A percentile compares a stretch with the other conserved stretches of the same genome.
These are phyloP conservation scores for Nothophoma quercina DNA, from an alignment of 2,329 filamentous ascomycete genomes.

Conservation along the genomic window DNA sequence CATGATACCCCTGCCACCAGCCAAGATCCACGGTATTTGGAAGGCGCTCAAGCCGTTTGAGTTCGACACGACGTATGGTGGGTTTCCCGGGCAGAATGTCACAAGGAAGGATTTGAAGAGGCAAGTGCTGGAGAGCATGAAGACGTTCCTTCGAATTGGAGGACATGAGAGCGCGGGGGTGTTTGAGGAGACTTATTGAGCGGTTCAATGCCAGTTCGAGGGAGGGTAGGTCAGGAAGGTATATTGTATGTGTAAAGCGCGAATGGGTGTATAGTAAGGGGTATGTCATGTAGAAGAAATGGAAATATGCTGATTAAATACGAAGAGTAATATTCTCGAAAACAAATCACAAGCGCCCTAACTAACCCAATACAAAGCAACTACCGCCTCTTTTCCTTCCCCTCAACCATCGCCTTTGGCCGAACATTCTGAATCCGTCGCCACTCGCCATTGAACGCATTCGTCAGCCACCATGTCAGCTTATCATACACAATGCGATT, in stretches of 20 bases:
- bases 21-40: conserved; percentile 75
- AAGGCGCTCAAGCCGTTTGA: conserved; percentile 66
- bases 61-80: conserved; percentile 73
- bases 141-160: conserved; percentile 69
- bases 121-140: conserved; percentile 76
- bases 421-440: conserved; percentile 64
- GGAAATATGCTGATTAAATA: too few species aligned
- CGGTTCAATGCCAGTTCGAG: neutral
- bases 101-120: conserved; percentile 63
- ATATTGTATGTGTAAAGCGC: neutral
- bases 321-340: too few species aligned
- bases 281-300: too few species aligned
- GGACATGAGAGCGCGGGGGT: conserved; percentile 57
- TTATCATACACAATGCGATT: conserved; percentile 92
- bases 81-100: conserved; percentile 71
- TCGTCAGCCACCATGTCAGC: conserved; percentile 88
- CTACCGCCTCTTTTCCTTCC: conserved; percentile 24
- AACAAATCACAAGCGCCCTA: too few species aligned
- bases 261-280: too few species aligned
- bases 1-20: conserved; percentile 71
- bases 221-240: neutral
- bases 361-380: neutral
- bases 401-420: conserved; percentile 51
- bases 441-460: conserved; percentile 98
- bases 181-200: conserved; percentile 30